Percentiles rank a stretch among this genome's conserved stretches.
These are phyloP conservation scores for Vigna unguiculata DNA, from an alignment of 306 rosid species.

Conservation along the genomic window DNA sequence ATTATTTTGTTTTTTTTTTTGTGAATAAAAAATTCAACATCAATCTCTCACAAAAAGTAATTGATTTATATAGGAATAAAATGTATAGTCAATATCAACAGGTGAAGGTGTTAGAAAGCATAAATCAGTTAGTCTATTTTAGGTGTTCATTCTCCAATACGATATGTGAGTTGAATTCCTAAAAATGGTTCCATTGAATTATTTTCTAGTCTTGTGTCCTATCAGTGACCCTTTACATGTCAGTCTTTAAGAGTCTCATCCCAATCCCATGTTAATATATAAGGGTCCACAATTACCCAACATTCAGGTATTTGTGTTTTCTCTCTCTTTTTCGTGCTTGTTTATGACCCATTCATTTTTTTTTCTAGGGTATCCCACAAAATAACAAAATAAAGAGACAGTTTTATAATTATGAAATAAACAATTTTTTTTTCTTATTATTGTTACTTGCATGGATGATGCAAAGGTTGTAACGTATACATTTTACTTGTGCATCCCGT, in stretches of 20 bases:
- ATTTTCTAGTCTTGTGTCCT: neutral
- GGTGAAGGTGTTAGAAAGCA: neutral
- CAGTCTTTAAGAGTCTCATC: neutral
- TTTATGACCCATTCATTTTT: constrained; percentile 2
- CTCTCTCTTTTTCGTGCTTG: neutral
- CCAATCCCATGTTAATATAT: constrained; percentile 13
- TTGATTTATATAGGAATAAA: neutral
- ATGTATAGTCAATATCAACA: neutral
- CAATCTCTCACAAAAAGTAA: neutral
- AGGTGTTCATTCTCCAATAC: neutral
- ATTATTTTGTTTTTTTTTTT: too few species aligned
- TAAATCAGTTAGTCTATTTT: neutral
- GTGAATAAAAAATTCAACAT: neutral
- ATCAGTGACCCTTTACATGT: neutral
- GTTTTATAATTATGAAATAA: too few species aligned
- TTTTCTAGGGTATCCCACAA: too few species aligned
- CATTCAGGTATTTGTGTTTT: neutral
- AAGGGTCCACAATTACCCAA: constrained; percentile 13
- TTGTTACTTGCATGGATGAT: neutral
- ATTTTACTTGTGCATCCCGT: neutral
- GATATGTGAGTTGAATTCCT: neutral
- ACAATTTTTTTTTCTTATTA: too few species aligned
- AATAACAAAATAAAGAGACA: too few species aligned
- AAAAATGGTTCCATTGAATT: neutral
- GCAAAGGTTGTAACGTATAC: constrained; percentile 39